phyloP scores from a whole-genome alignment of 2,329 filamentous ascomycete species.

The Pestalotiopsis sp. region DNA sequence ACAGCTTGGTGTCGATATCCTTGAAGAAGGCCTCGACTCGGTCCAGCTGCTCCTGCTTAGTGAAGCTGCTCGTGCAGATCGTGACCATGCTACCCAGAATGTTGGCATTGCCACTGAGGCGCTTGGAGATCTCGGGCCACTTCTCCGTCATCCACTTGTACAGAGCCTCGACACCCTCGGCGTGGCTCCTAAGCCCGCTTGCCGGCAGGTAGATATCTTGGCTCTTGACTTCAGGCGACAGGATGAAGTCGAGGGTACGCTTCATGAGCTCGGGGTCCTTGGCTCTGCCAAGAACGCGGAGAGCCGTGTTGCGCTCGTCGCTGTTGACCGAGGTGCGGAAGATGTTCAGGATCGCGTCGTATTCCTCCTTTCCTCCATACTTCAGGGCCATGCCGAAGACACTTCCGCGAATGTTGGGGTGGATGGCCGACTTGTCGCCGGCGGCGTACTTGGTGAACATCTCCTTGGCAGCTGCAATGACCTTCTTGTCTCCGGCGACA shows the following conservation, averaged over 20 bases:
- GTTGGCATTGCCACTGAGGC: constrained; percentile 80
- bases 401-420: constrained; percentile 85
- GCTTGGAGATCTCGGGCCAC: constrained; percentile 81
- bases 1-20: constrained; percentile 78
- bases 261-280: constrained; percentile 78
- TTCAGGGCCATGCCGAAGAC: constrained; percentile 85
- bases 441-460: constrained; percentile 85
- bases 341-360: constrained; percentile 73
- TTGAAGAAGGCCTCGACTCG: constrained; percentile 80
- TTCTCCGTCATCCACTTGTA: constrained; percentile 84
- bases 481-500: constrained; percentile 73
- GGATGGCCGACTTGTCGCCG: constrained; percentile 79
- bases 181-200: constrained; percentile 73
- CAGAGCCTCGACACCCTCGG: constrained; percentile 75
- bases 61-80: constrained; percentile 81
- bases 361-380: constrained; percentile 83
- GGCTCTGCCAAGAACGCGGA: constrained; percentile 79
- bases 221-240: constrained; percentile 82
- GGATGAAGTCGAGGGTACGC: constrained; percentile 72
- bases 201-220: constrained; percentile 94
- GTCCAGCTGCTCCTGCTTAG: constrained; percentile 71
- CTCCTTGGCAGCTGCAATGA: constrained; percentile 79
- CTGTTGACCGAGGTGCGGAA: constrained; percentile 74
- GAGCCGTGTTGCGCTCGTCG: constrained; percentile 89
- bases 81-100: constrained; percentile 85